phyloP scores from a whole-genome alignment of 495 filamentous ascomycete genomes.

The Arthonia radiata region DNA sequence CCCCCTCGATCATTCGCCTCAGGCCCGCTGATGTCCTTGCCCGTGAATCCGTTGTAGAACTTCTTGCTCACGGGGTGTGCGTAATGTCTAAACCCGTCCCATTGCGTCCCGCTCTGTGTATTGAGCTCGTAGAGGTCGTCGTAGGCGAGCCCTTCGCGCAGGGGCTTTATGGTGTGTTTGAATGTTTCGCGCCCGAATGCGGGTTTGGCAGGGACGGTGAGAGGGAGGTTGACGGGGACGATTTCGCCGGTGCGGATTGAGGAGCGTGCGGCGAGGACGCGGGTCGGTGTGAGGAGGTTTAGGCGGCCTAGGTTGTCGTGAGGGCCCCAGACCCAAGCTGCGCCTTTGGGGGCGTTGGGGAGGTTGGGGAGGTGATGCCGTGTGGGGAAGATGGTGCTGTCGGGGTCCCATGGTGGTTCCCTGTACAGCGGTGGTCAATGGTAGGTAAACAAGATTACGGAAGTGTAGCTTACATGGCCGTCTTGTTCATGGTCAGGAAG shows the following conservation, averaged over 20 bases:
- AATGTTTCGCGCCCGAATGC: conserved; percentile 30
- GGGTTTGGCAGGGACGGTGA: conserved; percentile 24
- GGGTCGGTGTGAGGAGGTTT: conserved; percentile 30
- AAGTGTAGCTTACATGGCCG: conserved; percentile 16
- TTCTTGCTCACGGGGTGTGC: conserved; percentile 16
- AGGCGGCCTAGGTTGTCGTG: conserved; percentile 32
- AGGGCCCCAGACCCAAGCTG: conserved; percentile 41
- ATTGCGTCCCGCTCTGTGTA: conserved; percentile 52
- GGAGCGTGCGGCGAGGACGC: conserved; percentile 24
- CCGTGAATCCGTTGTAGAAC: conserved; percentile 29
- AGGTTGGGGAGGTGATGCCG: conserved; percentile 17
- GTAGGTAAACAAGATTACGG: too few relatives aligned
- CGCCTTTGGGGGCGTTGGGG: conserved; percentile 10
- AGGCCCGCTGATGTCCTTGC: conserved; percentile 25
- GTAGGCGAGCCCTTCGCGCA: conserved; percentile 24
- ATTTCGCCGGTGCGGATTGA: conserved; percentile 27
- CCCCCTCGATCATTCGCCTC: conserved; percentile 16
- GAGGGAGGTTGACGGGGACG: conserved; percentile 21
- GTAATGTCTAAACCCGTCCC: conserved; percentile 51
- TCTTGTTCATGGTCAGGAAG: conserved; percentile 18
- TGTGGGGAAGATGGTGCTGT: conserved; percentile 23
- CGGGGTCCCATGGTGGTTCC: conserved; percentile 31
- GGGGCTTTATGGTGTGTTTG: conserved; percentile 28
- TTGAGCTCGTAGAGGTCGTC: conserved; percentile 52
- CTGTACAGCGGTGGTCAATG: too few relatives aligned